Base-by-base conservation (phyloP, 2,329 filamentous ascomycete genomes). In the Lasiodiplodia sp. region DNA sequence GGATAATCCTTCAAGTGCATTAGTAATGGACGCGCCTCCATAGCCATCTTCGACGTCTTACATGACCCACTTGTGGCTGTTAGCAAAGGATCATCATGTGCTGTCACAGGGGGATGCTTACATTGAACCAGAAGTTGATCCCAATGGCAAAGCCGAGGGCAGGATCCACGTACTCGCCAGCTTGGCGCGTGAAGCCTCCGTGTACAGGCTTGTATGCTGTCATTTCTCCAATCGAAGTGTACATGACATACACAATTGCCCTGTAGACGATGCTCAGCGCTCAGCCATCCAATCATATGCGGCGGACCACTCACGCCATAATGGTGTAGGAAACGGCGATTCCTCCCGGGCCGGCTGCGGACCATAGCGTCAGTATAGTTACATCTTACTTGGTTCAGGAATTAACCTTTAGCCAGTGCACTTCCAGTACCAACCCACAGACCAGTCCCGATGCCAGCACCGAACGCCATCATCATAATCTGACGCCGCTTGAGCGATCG, bases 391-490 rank as follows among this genome's bases (percentile, higher is more conserved):
- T 23, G 21, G 4, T 52, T 40, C 28, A 25, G 2, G 2, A 28
- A 28, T 55, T 51, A 11, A 63, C 56, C 66, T 63, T 68, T 68
- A 6, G 57, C 23, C 57, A 68, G 49, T 14, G 66, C 66, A 53
- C 66, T 68, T 47, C 66, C 66, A 47, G 66, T 68, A 16, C 66
- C 66, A 31, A 68, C 66, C 66, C 66, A 68, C 23, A 68, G 28
- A 5, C 66, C 66, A 11, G 66, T 68, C n/a, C 66, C 66, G 40
- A 68, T 68, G 12, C 66, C 66, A 49, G 66, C 66, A 37, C 65
- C 66, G 37, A 68, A 68, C 18, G 66, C 66, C 66, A 68, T 68
- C 66, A 68, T 68, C 66, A 63, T 63, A 18, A 68, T 68, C 31
- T 68, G 66, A 28, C 66, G 56, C 16, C 66, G 47, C 66, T 68